Percentiles rank a stretch among this genome's conserved stretches.
These are phyloP conservation scores for Salix koriyanagi DNA, from an alignment of 345 rosid genomes.

Conservation along the genomic window DNA sequence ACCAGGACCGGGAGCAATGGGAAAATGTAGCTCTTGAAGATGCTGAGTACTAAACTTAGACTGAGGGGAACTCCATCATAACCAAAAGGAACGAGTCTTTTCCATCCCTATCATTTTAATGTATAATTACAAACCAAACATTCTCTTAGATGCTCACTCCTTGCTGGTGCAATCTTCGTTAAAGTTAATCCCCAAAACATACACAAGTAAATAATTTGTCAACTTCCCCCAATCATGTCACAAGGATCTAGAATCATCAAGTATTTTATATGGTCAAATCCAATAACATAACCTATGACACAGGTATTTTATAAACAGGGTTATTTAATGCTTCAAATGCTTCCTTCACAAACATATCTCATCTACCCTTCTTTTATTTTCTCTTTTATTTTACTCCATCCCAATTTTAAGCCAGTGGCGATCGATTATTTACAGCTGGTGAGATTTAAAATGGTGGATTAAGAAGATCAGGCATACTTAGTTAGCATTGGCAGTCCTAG, in stretches of 20 bases:
- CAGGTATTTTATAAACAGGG: no score
- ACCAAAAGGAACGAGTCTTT: not conserved
- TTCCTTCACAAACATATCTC: not conserved
- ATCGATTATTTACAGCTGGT: not conserved
- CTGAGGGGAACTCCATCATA: not conserved
- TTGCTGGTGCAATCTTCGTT: no score
- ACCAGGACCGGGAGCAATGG: not conserved
- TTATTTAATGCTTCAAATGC: not conserved
- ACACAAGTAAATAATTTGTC: not conserved
- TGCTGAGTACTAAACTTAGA: not conserved
- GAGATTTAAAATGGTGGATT: not conserved
- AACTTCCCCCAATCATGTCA: not conserved
- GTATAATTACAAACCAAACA: not conserved
- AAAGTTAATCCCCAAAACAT: no score
- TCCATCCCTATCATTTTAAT: not conserved
- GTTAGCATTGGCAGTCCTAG: not conserved
- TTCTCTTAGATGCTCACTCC: not conserved
- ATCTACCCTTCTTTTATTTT: not conserved
- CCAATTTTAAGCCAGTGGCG: not conserved
- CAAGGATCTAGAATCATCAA: not conserved
- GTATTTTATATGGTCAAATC: no score
- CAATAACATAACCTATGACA: no score
- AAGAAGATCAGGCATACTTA: not conserved
- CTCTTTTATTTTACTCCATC: not conserved
- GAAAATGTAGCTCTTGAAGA: not conserved